A percentile compares a stretch with the other conserved stretches of the same genome.
Conservation (phyloP, 1,284 basidiomycete genomes). For the Cystobasidium slooffiae region DNA sequence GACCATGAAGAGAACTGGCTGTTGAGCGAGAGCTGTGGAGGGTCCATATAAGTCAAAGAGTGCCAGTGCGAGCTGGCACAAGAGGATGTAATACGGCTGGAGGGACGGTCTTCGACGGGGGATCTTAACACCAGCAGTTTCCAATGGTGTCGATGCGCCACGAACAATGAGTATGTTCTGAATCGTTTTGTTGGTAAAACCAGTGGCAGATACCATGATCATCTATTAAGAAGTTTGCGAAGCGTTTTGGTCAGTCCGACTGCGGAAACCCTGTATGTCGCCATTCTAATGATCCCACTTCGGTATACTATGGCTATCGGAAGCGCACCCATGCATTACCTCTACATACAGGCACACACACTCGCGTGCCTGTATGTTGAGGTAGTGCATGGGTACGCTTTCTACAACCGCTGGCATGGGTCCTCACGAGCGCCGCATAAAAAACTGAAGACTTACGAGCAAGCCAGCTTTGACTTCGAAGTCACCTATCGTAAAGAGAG, state of each 20-base stretch:
- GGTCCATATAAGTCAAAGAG: background rate
- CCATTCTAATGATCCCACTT: too few species aligned
- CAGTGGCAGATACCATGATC: slow-evolving; percentile 16
- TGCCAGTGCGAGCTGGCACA: slow-evolving; percentile 6
- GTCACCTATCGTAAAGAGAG: background rate
- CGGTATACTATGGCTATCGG: too few species aligned
- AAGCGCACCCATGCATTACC: too few species aligned
- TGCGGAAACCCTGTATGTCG: background rate
- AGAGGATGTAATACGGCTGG: slow-evolving; percentile 7
- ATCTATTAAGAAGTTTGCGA: background rate
- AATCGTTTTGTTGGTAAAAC: slow-evolving; percentile 29
- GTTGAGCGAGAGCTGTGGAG: background rate
- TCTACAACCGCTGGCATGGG: background rate
- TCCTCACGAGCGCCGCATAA: background rate
- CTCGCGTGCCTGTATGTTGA: too few species aligned
- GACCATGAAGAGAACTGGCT: slow-evolving; percentile 33
- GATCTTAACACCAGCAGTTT: slow-evolving; percentile 13
- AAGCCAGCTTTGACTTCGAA: slow-evolving; percentile 1
- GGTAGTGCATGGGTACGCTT: background rate
- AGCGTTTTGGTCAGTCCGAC: too few species aligned
- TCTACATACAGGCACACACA: too few species aligned
- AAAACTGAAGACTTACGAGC: slow-evolving; percentile 4
- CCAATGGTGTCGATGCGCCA: slow-evolving; percentile 4
- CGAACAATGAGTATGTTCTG: slow-evolving; percentile 28
- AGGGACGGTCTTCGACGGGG: slow-evolving; percentile 13